Percentiles rank a stretch among this genome's conserved stretches.
These are phyloP conservation scores for Sanguinoderma infundibulare DNA, from an alignment of 1,284 basidiomycete species.

Conservation along the genomic window DNA sequence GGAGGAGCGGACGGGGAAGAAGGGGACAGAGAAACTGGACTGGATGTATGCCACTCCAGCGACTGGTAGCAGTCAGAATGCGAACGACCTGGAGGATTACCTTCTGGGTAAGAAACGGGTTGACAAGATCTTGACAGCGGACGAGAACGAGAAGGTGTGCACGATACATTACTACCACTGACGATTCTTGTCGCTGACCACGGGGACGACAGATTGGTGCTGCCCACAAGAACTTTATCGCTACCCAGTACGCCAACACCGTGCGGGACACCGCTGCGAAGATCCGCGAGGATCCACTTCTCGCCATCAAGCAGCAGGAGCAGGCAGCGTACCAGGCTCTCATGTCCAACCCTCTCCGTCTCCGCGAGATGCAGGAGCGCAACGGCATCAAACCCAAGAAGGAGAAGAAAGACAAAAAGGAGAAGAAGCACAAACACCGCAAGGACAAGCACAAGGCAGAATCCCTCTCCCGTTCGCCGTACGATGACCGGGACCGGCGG, in stretches of 20 bases:
- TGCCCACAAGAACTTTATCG: conserved; percentile 88
- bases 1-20: conserved; percentile 93
- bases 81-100: conserved; percentile 95
- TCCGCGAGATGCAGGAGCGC: conserved; percentile 81
- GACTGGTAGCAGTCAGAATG: conserved; percentile 79
- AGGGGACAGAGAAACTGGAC: conserved; percentile 91
- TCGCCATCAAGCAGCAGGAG: conserved; percentile 98
- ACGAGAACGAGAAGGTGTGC: conserved; percentile 86
- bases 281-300: conserved; percentile 93
- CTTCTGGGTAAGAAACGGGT: conserved; percentile 98
- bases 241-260: conserved; percentile 93
- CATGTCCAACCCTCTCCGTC: conserved; percentile 88
- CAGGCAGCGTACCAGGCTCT: conserved; percentile 91
- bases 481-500: conserved; percentile 33
- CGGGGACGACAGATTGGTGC: conserved; percentile 67
- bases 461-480: conserved; percentile 42
- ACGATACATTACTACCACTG: not conserved
- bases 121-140: conserved; percentile 91
- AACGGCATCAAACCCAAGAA: conserved; percentile 79
- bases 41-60: conserved; percentile 99
- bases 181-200: not conserved
- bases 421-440: conserved; percentile 50
- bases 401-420: conserved; percentile 73
- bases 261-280: conserved; percentile 89
- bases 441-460: conserved; percentile 38